Base-by-base conservation (phyloP, 2,329 filamentous ascomycete species). In the Lomentospora prolificans region DNA sequence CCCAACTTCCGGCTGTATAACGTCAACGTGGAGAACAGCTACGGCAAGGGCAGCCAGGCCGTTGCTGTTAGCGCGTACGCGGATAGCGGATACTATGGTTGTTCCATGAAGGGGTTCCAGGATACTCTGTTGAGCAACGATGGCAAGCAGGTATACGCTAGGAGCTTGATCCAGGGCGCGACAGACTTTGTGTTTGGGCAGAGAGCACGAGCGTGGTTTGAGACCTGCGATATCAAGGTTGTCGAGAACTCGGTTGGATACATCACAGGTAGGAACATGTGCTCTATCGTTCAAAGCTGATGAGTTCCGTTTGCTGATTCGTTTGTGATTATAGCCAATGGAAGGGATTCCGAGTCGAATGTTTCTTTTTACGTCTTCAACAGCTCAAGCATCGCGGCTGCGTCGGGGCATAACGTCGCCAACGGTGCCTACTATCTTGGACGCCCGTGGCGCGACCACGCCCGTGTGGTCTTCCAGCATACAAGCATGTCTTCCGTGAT, bases 1-100 rank as follows among this genome's bases (percentile, higher is more conserved):
- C 63, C 66, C 4, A 74, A 79, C 61, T 74, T 85, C 57, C 78
- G 77, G 60, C 68, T 85, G 17, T 86, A 86, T 70, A 86, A 86
- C 60, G 71, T 86, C 64, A 81, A 77, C 55, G 67, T 78, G 9
- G 66, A 68, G 10, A 78, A 78, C 60, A 69, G 68, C 0, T 74
- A 72, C 55, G 75, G 75, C n/a, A 58, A 71, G 59, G 74, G 74
- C 0, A 70, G 67, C 56, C 75, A 77, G 60, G 75, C 75, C 31
- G 68, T 78, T 17, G 75, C 75, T 3, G 60, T 78, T 12, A 72
- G 69, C 17, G 73, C 74, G 27, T 27, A 27, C 19, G 57, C 57
- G 14, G 54, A 55, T 31, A 56, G 48, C 27, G 50, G 55, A 9
- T 58, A 58, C 12, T 79, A 79, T 57, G 76, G 70, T 4, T 70